Evolutionary conservation across 2,329 filamentous ascomycete genomes (phyloP), one percentile per base, ranked within the genome.

Genomic region (Polytolypa hystricis): DNA sequence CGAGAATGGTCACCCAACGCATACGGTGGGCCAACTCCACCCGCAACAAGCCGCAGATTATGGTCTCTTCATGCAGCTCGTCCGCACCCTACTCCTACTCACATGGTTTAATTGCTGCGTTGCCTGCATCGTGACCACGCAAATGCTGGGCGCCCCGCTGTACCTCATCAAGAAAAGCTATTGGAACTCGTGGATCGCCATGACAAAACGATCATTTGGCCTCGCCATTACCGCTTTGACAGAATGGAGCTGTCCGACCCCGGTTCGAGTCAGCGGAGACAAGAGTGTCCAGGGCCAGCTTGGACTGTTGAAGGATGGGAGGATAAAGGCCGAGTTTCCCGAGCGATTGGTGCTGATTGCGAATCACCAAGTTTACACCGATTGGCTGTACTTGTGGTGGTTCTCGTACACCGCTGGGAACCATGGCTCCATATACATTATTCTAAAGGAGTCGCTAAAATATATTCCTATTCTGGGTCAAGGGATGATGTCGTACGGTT

Each of bases 381-480:
- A 80, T 48, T 80, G 76, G 76, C 59, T 79, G 10, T 79, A 79
- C 50, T 62, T 80, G 2, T 80, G 76, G 76, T 80, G 75, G 74
- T 67, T 76, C 30, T 70, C 74, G 2, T 80, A 79, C 47, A 76
- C 74, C 2, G 74, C 74, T 47, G 61, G 65, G 41, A 77, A 77
- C 71, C 75, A 79, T 45, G 76, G 76, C 21, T 72, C 72, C 44
- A 69, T 80, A 47, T 79, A 74, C 52, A 79, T 80, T 52, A 78
- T 80, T 37, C 54, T 79, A 30, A 80, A 80, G 48, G 76, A 80
- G 47, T 75, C 73, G 2, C 55, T 79, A 39, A 77, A 76, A 48
- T 71, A 73, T 42, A 70, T 79, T 7, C 75, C 75, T 0, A 58
- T 79, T 35, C 60, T 79, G 25, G 75, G 75, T 5, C 73, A 71